Conservation (phyloP, 2,329 filamentous ascomycete species). For the Cladosporium sp. region DNA sequence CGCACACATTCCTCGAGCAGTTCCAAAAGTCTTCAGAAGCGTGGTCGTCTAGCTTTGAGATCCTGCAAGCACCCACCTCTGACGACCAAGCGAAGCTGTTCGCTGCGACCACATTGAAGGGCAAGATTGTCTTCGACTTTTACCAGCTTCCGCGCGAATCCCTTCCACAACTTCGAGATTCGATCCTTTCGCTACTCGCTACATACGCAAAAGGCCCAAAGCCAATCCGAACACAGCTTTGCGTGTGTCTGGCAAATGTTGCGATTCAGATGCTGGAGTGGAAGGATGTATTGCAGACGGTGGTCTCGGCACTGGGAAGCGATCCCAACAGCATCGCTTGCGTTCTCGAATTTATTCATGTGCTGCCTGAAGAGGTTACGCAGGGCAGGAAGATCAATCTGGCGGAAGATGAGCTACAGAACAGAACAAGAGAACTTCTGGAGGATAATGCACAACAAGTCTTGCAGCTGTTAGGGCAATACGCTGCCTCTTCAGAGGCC, state of each 20-base stretch:
- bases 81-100: conserved; percentile 87
- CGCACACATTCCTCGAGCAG: conserved; percentile 83
- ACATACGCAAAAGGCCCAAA: conserved; percentile 78
- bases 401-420: conserved; percentile 90
- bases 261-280: conserved; percentile 95
- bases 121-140: conserved; percentile 98
- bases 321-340: conserved; percentile 76
- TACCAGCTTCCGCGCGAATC: conserved; percentile 77
- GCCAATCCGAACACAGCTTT: conserved; percentile 76
- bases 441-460: conserved; percentile 88
- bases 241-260: conserved; percentile 88
- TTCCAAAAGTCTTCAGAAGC: conserved; percentile 98
- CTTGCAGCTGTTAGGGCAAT: conserved; percentile 79
- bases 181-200: conserved; percentile 76
- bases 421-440: conserved; percentile 82
- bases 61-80: conserved; percentile 72
- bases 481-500: conserved; percentile 85
- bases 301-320: conserved; percentile 73
- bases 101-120: conserved; percentile 92
- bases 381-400: conserved; percentile 99
- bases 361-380: conserved; percentile 96
- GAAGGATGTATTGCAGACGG: conserved; percentile 84
- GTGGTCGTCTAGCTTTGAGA: conserved; percentile 82
- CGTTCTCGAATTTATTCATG: conserved; percentile 91
- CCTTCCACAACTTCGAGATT: conserved; percentile 72